Evolutionary conservation across 2,329 filamentous ascomycete genomes (phyloP).

Genomic region (Talaromyces sp.): DNA sequence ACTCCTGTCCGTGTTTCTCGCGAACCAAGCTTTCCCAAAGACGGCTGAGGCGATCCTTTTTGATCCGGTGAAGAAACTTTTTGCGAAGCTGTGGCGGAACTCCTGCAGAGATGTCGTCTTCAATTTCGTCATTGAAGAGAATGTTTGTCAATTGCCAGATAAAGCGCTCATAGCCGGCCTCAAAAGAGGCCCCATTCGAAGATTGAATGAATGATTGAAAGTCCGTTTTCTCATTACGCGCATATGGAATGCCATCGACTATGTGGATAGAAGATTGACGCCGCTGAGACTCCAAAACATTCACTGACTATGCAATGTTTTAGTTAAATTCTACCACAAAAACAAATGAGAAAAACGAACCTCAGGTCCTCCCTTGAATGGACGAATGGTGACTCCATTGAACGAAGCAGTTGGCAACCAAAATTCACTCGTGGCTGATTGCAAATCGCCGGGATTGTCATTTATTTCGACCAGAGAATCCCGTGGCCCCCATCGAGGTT

Average conservation of each 20-base stretch:
- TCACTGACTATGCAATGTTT: constrained; percentile 16
- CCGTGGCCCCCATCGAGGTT: constrained; percentile 71
- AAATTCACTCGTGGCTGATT: constrained; percentile 34
- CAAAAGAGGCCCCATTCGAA: constrained; percentile 20
- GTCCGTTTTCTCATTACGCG: constrained; percentile 26
- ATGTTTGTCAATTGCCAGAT: constrained; percentile 85
- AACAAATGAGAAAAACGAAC: constrained; percentile 12
- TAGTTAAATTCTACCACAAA: neutral
- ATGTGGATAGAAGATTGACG: constrained; percentile 40
- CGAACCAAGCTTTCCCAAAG: constrained; percentile 42
- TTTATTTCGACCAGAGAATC: constrained; percentile 65
- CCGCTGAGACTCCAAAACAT: constrained; percentile 30
- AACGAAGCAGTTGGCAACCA: constrained; percentile 47
- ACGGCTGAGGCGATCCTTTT: constrained; percentile 41
- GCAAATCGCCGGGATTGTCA: constrained; percentile 26
- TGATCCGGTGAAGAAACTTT: constrained; percentile 39
- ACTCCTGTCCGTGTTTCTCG: constrained; percentile 61
- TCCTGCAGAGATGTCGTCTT: constrained; percentile 39
- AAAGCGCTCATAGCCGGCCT: constrained; percentile 31
- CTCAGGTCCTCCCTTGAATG: constrained; percentile 17
- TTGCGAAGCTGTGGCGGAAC: constrained; percentile 33
- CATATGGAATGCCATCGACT: constrained; percentile 55
- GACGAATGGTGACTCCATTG: constrained; percentile 26
- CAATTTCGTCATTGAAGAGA: constrained; percentile 67
- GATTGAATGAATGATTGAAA: constrained; percentile 27